Evolutionary conservation across 768 basidiomycete genomes (phyloP), one percentile per base, ranked within the genome.

Genomic region (Phylloporus sp.): DNA sequence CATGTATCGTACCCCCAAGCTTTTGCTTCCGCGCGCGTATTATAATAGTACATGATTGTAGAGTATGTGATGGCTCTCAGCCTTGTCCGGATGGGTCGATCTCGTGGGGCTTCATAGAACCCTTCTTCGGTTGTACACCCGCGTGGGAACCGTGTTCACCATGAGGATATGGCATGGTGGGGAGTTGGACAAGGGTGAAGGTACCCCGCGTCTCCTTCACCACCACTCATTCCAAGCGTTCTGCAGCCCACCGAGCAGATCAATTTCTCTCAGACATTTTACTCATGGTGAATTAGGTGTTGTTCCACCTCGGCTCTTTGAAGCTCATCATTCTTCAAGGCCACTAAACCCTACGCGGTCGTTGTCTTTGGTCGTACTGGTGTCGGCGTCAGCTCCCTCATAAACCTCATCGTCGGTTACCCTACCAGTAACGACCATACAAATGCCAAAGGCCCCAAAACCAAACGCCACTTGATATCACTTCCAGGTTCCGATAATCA

Each of bases 331-430:
- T 18, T 16, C 9, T 16, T 27, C 8, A 40, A 53, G n/a, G n/a
- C n/a, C n/a, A n/a, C n/a, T n/a, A 43, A 46, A 24, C 59, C 61
- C 11, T 55, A 59, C 35, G 57, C 64, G 23, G 58, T 67, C 46
- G 62, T 67, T 1, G 48, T 69, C 41, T 69, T 67, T 15, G 66
- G 67, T 16, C 60, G 45, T 22, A 64, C 67, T 0, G 66, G 66
- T 0, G 67, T 58, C 6, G 66, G 66, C 22, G 29, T 67, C 43
- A 67, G 67, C 13, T 67, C 66, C 15, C 58, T 69, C 50, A 36
- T 59, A 6, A 67, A 67, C 50, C 59, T 69, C 49, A 62, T 69
- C 23, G 23, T 32, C 8, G 59, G 61, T 15, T 39, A 48, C 38
- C 57, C 61, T 18, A 4, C 50, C 47, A 64, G 59, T 48, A 41